Percentiles rank a stretch among this genome's conserved stretches.
Evolutionary conservation across 73 alveolate genomes (phyloP).

Genomic region (Tetrahymena borealis): DNA sequence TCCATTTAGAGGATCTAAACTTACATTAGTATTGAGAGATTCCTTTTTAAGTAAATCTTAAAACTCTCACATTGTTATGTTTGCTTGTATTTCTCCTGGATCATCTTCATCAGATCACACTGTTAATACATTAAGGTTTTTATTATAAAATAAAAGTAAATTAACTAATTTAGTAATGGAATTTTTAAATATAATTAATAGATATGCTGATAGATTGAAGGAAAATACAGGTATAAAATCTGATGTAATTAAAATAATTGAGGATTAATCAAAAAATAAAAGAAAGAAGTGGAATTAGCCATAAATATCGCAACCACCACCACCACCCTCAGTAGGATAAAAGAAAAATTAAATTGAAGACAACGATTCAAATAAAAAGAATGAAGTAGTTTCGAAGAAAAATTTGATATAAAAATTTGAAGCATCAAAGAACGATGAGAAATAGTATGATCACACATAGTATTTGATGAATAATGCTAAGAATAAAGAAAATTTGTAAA

Average conservation of each 20-base stretch:
- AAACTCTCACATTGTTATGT: conserved; percentile 76
- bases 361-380: conserved; percentile 28
- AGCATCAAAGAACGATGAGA: background rate
- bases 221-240: conserved; percentile 18
- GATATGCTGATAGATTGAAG: conserved; percentile 79
- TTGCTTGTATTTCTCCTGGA: conserved; percentile 91
- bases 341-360: conserved; percentile 31
- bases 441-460: background rate
- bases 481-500: background rate
- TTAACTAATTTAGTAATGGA: background rate
- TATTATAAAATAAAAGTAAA: background rate
- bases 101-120: conserved; percentile 76
- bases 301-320: background rate
- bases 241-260: background rate
- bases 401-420: background rate
- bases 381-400: conserved; percentile 2
- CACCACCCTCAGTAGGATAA: conserved; percentile 7
- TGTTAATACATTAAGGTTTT: conserved; percentile 57
- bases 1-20: conserved; percentile 94
- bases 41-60: conserved; percentile 75
- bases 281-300: background rate
- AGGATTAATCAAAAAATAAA: background rate
- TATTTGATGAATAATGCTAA: background rate
- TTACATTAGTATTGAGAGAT: conserved; percentile 92
- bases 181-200: background rate